phyloP scores from a whole-genome alignment of 768 basidiomycete genomes.

The Hydnomerulius pinastri region DNA sequence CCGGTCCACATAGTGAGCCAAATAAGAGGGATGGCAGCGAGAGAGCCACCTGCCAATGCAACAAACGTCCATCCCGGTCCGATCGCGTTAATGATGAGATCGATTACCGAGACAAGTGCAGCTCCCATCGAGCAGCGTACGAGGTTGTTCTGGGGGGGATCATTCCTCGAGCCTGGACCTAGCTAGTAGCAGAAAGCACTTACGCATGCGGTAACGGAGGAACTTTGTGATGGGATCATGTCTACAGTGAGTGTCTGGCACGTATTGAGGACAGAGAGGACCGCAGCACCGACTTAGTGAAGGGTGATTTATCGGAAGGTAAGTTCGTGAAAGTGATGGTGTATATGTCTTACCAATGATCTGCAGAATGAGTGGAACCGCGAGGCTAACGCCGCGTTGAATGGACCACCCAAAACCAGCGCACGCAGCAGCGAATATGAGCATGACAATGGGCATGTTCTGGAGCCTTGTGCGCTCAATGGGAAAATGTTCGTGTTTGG shows the following conservation, averaged over 20 bases:
- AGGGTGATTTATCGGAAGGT: neutral
- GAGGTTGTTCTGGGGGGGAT: conserved; percentile 74
- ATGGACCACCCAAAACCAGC: conserved; percentile 62
- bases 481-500: conserved; percentile 45
- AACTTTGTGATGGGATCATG: conserved; percentile 53
- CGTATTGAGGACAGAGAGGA: too few relatives aligned
- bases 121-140: conserved; percentile 63
- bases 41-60: conserved; percentile 48
- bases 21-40: conserved; percentile 47
- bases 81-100: conserved; percentile 57
- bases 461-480: conserved; percentile 58
- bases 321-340: too few relatives aligned
- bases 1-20: conserved; percentile 52
- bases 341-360: conserved; percentile 12
- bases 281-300: conserved; percentile 48
- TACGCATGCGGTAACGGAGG: too few relatives aligned
- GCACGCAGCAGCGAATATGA: conserved; percentile 39
- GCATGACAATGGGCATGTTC: conserved; percentile 41
- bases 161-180: too few relatives aligned
- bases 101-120: conserved; percentile 56
- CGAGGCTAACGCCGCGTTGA: conserved; percentile 44
- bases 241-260: too few relatives aligned
- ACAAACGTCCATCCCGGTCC: conserved; percentile 67
- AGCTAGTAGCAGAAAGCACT: too few relatives aligned
- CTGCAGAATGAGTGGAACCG: conserved; percentile 51